A percentile compares a stretch with the other conserved stretches of the same genome.
Conservation (phyloP, 306 rosid species). For the Cucurbita pepo region DNA sequence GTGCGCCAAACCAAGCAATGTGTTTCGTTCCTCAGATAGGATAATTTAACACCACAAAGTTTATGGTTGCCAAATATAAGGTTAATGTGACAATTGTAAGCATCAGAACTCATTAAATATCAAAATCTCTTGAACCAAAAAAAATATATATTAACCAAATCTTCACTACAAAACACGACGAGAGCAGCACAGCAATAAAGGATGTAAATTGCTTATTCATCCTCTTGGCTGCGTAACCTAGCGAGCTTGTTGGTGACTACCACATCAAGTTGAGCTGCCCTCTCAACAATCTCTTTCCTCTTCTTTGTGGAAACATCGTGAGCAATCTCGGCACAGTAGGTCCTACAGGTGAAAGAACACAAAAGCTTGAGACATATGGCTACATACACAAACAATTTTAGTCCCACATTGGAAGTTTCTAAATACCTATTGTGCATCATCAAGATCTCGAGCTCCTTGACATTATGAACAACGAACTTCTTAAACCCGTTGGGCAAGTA, state of each 20-base stretch:
- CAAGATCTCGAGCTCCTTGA: conserved; percentile 28
- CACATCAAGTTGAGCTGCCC: conserved; percentile 50
- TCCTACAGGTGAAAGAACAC: conserved; percentile 11
- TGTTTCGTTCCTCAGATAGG: too few species aligned
- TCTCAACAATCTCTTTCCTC: conserved; percentile 42
- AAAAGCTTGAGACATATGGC: background rate
- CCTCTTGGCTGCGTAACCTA: conserved; percentile 55
- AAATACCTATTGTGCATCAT: conserved; percentile 52
- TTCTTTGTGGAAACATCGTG: conserved; percentile 37
- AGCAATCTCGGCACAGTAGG: conserved; percentile 47
- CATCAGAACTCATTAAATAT: background rate
- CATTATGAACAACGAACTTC: conserved; percentile 47
- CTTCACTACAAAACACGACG: conserved; percentile 11
- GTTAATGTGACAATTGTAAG: background rate
- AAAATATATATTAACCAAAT: background rate
- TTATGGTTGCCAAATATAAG: background rate
- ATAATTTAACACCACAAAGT: background rate
- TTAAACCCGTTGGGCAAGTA: conserved; percentile 48
- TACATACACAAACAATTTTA: too few species aligned
- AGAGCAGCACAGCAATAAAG: background rate
- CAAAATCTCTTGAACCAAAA: background rate
- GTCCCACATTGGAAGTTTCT: background rate
- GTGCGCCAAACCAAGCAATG: too few species aligned
- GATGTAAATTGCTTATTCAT: conserved; percentile 21
- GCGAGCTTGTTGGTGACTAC: conserved; percentile 51